phyloP scores from a whole-genome alignment of 352 stramenopile species.

The Pelagophyceae sp. region DNA sequence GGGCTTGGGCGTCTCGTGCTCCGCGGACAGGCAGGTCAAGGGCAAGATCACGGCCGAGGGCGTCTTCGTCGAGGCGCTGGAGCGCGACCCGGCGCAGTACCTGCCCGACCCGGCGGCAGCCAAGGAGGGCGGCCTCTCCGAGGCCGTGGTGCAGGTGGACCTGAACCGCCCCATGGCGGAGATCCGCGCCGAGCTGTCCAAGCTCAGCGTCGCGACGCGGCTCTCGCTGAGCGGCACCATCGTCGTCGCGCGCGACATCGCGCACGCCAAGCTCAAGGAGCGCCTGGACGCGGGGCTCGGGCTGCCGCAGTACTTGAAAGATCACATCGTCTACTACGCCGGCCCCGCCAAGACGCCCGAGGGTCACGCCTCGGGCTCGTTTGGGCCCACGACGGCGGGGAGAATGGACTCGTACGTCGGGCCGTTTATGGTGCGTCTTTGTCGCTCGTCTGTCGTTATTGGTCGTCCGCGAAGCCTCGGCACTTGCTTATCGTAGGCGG shows the following conservation, averaged over 20 bases:
- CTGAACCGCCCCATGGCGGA: slow-evolving; percentile 70
- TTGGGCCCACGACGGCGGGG: slow-evolving; percentile 72
- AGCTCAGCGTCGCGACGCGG: slow-evolving; percentile 66
- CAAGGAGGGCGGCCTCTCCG: background rate
- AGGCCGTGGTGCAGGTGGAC: slow-evolving; percentile 59
- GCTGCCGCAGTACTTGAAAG: slow-evolving; percentile 73
- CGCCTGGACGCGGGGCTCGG: slow-evolving; percentile 64
- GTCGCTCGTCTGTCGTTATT: no score
- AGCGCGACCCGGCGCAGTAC: slow-evolving; percentile 70
- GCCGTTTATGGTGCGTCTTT: slow-evolving; percentile 75
- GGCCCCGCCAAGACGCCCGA: slow-evolving; percentile 75
- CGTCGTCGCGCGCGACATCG: slow-evolving; percentile 75
- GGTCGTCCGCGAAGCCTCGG: no score
- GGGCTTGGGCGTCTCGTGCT: slow-evolving; percentile 73
- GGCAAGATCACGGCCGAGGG: slow-evolving; percentile 74
- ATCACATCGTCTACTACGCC: slow-evolving; percentile 80
- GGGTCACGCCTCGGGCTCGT: slow-evolving; percentile 68
- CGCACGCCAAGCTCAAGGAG: slow-evolving; percentile 74
- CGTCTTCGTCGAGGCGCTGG: slow-evolving; percentile 73
- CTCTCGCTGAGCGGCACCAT: slow-evolving; percentile 71
- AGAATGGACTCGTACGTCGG: slow-evolving; percentile 77
- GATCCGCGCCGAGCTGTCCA: slow-evolving; percentile 53
- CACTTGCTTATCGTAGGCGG: no score
- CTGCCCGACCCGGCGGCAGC: slow-evolving; percentile 54
- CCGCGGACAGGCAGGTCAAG: slow-evolving; percentile 66